Percentiles rank a stretch among this genome's conserved stretches.
Evolutionary conservation across 441 rosid genomes (phyloP).

Genomic region (Biscutella laevigata): DNA sequence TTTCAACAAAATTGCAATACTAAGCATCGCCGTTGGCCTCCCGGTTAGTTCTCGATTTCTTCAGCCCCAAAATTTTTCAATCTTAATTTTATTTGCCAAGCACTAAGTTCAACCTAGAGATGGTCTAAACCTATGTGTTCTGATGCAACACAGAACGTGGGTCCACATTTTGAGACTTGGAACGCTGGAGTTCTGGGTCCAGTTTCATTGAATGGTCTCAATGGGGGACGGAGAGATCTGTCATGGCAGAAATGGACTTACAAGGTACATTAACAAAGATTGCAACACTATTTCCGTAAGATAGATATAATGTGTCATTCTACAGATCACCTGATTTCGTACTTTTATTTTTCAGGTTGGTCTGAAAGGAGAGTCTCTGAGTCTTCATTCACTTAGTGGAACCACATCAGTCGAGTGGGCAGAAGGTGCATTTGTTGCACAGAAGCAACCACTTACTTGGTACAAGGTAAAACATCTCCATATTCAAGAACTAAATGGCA

Average conservation of each 20-base stretch:
- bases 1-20: constrained; percentile 61
- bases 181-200: constrained; percentile 96
- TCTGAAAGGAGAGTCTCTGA: constrained; percentile 75
- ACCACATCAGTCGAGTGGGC: constrained; percentile 78
- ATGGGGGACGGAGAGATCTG: constrained; percentile 69
- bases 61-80: not conserved
- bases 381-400: constrained; percentile 82
- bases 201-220: constrained; percentile 61
- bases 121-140: constrained; percentile 4
- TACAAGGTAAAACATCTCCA: constrained; percentile 53
- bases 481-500: not conserved
- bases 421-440: constrained; percentile 60
- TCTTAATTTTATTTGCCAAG: not conserved
- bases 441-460: constrained; percentile 85
- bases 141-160: constrained; percentile 62
- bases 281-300: not conserved
- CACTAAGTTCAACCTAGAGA: not conserved
- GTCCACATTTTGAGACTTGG: constrained; percentile 96
- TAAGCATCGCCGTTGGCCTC: constrained; percentile 90
- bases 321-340: not conserved
- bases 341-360: constrained; percentile 50
- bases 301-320: not conserved
- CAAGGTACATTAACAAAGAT: constrained; percentile 42
- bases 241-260: constrained; percentile 98
- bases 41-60: constrained; percentile 47